Evolutionary conservation across 2,329 filamentous ascomycete species (phyloP).

Genomic region (Hirsutella rhossiliensis): DNA sequence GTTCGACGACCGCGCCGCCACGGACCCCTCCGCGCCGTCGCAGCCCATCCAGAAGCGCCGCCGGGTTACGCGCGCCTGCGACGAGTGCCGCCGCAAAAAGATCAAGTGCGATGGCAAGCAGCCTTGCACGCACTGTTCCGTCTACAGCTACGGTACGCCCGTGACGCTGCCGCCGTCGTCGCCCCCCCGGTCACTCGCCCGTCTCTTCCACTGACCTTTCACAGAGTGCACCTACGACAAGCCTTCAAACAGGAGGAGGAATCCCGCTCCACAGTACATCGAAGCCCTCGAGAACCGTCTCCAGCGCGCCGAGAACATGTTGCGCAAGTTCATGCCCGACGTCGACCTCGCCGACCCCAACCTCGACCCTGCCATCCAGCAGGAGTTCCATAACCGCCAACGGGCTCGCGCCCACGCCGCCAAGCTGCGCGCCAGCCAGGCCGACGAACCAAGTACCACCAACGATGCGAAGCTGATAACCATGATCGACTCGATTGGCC

Average conservation of each 20-base stretch:
- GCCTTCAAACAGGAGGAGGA: conserved; percentile 80
- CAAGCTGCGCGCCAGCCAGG: conserved; percentile 24
- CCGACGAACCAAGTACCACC: conserved; percentile 22
- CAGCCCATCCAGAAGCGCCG: conserved; percentile 63
- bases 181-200: no score
- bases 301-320: conserved; percentile 68
- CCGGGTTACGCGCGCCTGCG: conserved; percentile 69
- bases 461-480: conserved; percentile 71
- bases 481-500: conserved; percentile 89
- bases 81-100: conserved; percentile 74
- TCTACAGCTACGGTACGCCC: conserved; percentile 87
- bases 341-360: conserved; percentile 76
- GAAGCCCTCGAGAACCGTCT: conserved; percentile 76
- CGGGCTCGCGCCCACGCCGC: conserved; percentile 34
- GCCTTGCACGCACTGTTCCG: conserved; percentile 88
- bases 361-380: conserved; percentile 65
- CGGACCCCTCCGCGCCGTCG: conserved; percentile 22
- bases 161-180: not conserved
- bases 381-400: conserved; percentile 49
- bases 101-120: conserved; percentile 83
- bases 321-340: conserved; percentile 71
- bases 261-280: conserved; percentile 85
- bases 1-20: conserved; percentile 21
- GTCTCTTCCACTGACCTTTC: not conserved
- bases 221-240: conserved; percentile 92